Evolutionary conservation across 2,329 filamentous ascomycete genomes (phyloP), one percentile per base, ranked within the genome.

Genomic region (Cladophialophora carrionii): DNA sequence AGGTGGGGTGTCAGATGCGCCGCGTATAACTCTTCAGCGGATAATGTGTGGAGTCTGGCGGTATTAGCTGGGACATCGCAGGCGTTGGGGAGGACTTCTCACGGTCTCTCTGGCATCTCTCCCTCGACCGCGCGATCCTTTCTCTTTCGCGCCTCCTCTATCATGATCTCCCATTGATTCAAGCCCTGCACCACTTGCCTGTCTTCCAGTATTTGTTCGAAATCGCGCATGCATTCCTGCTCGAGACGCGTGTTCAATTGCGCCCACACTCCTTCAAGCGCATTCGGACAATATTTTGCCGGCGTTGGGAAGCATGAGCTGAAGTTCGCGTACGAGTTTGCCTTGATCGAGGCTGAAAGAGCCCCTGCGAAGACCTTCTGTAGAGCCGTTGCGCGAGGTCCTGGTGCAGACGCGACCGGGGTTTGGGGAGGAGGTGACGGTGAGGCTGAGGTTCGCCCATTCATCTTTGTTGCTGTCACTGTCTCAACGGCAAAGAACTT

Each of bases 231-330:
- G 68, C 84, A 85, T 58, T 81, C 81, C 67, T 83, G 82, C 69
- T 86, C 84, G 59, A 88, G 74, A 70, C 86, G 83, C 57, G 81
- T 80, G 49, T 84, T 84, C 68, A 88, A 80, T 68, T 88, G 84
- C 61, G 81, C 78, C 76, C 85, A 85, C 24, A 89, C 78, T 3
- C 80, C 79, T 71, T 86, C 82, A 63, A 89, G 72, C 49, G 81
- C 82, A 29, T 82, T 82, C 1, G 85, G 83, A 10, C 84, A 84
- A 71, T 87, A 79, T 71, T 80, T 78, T 20, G 86, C 84, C 1
- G 85, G 83, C 0, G 87, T 89, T 0, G 87, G 86, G 69, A 88
- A 88, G 71, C 87, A 89, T 26, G 84, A 78, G 0, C 84, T 81
- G 73, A 88, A 89, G 71, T 87, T 88, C 56, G 79, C 77, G 73